Evolutionary conservation across 345 rosid genomes (phyloP), one percentile per base, ranked within the genome.

Genomic region (Euphorbia pulcherrima): DNA sequence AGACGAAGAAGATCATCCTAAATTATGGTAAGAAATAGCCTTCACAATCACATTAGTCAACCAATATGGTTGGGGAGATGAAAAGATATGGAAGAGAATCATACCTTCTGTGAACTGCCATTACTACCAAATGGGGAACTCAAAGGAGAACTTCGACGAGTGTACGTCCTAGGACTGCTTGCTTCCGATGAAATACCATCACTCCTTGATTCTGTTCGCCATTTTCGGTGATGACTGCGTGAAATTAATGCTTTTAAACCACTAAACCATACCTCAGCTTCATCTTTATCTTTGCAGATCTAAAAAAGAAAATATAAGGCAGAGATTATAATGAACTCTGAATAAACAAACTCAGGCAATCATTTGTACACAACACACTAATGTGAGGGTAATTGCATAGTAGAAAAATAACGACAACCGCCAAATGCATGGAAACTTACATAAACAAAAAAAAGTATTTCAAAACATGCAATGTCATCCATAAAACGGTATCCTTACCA

Each of bases 131-230:
- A 88, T 30, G 90, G 94, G 70, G 89, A 88, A 81, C 78, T 69
- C 71, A 94, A 73, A 75, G 99, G 97, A 68, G 99, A 94, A 77
- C 96, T 89, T 77, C 97, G 83, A 20, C 92, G 85, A 52, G 97
- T 89, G 73, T 88, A 91, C 62, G 92, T 88, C 75, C 93, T 81
- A 20, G 97, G 99, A 74, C 99, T 94, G 76, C 83, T 94, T 72
- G 84, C 88, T 77, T 73, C 94, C 30, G 94, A 88, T 73, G 85
- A 79, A 74, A 83, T 73, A 68, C 90, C 89, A 63, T 86, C 94
- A 66, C 94, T 88, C 81, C 87, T 82, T 65, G 94, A 84, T 76
- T 88, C 90, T 56, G 82, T 73, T 81, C 88, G 83, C 83, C 82
- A 83, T 75, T 78, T 88, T 67, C 82, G 75, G n/a, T 79, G 83